Conservation (phyloP, 1,139 yeast genomes). For the Candida smagusa region DNA sequence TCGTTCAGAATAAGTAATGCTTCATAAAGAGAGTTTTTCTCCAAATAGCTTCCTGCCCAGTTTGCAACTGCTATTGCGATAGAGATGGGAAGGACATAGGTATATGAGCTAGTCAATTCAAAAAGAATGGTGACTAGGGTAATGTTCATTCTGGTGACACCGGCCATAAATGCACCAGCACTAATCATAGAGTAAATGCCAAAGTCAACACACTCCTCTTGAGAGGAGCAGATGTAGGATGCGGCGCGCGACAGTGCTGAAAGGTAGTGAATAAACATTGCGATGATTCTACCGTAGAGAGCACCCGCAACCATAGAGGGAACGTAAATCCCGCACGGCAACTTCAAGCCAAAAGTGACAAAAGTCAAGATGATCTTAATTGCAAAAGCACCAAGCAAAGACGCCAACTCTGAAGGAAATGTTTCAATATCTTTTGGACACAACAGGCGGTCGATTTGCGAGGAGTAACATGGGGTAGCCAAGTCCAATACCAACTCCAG, state of each 20-base stretch:
- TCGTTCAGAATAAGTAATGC: slow-evolving; percentile 47
- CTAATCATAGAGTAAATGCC: slow-evolving; percentile 67
- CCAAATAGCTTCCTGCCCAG: slow-evolving; percentile 55
- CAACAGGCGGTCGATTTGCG: slow-evolving; percentile 27
- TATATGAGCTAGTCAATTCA: slow-evolving; percentile 59
- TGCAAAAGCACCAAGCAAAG: slow-evolving; percentile 41
- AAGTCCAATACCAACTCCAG: slow-evolving; percentile 52
- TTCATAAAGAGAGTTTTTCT: slow-evolving; percentile 53
- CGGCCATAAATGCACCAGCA: slow-evolving; percentile 70
- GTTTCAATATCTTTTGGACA: slow-evolving; percentile 38
- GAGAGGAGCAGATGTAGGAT: slow-evolving; percentile 17
- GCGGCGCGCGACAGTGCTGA: slow-evolving; percentile 15
- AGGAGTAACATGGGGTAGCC: slow-evolving; percentile 47
- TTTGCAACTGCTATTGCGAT: slow-evolving; percentile 57
- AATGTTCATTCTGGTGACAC: slow-evolving; percentile 64
- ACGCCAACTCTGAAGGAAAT: slow-evolving; percentile 31
- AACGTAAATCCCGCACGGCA: slow-evolving; percentile 66
- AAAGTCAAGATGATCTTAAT: slow-evolving; percentile 48
- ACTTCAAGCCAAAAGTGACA: slow-evolving; percentile 57
- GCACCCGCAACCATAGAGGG: slow-evolving; percentile 73
- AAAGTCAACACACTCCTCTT: slow-evolving; percentile 39
- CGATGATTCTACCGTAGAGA: slow-evolving; percentile 55
- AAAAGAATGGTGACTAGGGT: slow-evolving; percentile 58
- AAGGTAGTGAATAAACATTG: slow-evolving; percentile 44
- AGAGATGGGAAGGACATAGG: slow-evolving; percentile 59